Evolutionary conservation across 2,329 filamentous ascomycete genomes (phyloP), one percentile per base, ranked within the genome.

Genomic region (Pseudocercospora fuligena): DNA sequence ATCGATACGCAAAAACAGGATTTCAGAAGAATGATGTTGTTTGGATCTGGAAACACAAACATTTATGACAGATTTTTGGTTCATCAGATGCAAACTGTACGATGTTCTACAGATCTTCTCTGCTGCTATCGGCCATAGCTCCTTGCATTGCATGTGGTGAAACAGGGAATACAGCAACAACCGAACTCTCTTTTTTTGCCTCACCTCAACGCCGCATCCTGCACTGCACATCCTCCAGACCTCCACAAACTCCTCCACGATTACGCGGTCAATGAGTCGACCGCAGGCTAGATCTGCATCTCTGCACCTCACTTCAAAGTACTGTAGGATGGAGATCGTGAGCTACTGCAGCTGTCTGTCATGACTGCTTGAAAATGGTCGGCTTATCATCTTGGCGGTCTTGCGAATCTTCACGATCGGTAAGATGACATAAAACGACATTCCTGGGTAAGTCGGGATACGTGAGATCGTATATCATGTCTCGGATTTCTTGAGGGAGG

Each of bases 141-240:
- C 51, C 51, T 21, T 56, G 51, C 51, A 56, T 25, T 56, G 51
- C 40, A 43, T 43, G 40, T 16, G 12, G 16, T 56, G 51, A 56
- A 56, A 56, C 51, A 29, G 51, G 51, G 51, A 27, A 56, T 27
- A n/a, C 3, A 14, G 27, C 23, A 31, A 27, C 51, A 29, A 3
- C 51, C 51, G 25, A 56, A 56, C 16, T 3, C 33, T n/a, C 19
- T 1, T 56, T 11, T n/a, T 25, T 31, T 25, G 21, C 19, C 12
- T 25, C 49, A 23, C 49, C 49, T 53, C 49, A 23, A 25, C 49
- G 25, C 49, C 25, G 47, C 47, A 51, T 25, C 16, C 25, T 14
- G n/a, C n/a, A n/a, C n/a, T n/a, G n/a, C n/a, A n/a, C n/a, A n/a
- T n/a, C n/a, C n/a, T n/a, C n/a, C n/a, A n/a, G n/a, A n/a, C n/a